These are phyloP conservation scores for Paramecium tetraurelia DNA, from an alignment of 73 alveolate genomes.

Conservation along the genomic window DNA sequence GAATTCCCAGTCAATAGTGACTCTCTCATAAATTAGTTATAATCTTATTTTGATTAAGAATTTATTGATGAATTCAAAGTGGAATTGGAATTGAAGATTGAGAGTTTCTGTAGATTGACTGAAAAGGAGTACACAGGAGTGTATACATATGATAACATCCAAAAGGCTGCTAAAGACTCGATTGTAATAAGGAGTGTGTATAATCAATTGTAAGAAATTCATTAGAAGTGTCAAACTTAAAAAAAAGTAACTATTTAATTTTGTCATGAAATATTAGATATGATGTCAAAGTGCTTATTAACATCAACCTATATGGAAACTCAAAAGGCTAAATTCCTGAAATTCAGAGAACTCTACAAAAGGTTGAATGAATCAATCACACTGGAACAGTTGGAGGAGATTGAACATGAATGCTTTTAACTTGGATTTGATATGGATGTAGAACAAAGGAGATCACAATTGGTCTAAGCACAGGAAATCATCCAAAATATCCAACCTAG, in stretches of 20 bases:
- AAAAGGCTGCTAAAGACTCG: neutral
- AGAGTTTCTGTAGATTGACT: neutral
- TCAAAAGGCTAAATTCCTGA: neutral
- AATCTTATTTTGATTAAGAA: neutral
- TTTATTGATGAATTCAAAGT: neutral
- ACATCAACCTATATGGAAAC: neutral
- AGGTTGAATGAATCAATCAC: neutral
- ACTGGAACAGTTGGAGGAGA: neutral
- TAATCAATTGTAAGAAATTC: neutral
- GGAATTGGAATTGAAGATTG: neutral
- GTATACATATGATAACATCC: neutral
- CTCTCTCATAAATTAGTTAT: neutral
- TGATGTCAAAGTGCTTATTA: neutral
- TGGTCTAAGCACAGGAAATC: neutral
- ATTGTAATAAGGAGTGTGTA: neutral
- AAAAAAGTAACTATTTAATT: neutral
- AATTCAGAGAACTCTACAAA: neutral
- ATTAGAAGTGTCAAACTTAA: neutral
- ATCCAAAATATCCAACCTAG: neutral
- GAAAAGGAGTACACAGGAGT: neutral
- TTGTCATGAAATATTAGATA: slow-evolving; percentile 6
- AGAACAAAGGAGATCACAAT: neutral
- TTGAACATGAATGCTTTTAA: neutral
- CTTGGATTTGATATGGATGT: slow-evolving; percentile 2
- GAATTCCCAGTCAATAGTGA: slow-evolving; percentile 19